Percentiles rank a stretch among this genome's conserved stretches.
Evolutionary conservation across 1,284 basidiomycete genomes (phyloP).

Genomic region (Austroboletus novae-zelandiae): DNA sequence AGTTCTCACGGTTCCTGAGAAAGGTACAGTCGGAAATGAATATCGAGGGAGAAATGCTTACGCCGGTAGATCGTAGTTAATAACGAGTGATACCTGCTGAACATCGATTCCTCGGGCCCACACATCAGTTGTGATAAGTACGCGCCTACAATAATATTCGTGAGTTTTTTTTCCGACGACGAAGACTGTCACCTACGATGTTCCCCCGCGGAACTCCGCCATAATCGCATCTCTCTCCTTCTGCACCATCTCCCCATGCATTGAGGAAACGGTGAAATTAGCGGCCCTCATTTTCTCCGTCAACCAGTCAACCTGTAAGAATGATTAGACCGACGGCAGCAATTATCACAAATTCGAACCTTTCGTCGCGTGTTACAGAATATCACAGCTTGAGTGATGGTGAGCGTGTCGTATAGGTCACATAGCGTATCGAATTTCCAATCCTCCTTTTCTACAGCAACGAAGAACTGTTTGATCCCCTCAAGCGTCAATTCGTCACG

Average conservation of each 20-base stretch:
- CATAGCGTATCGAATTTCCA: constrained; percentile 99
- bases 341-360: constrained; percentile 41
- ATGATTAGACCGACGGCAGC: constrained; percentile 12
- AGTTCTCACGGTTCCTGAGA: constrained; percentile 91
- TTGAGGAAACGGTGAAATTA: constrained; percentile 95
- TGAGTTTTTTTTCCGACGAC: constrained; percentile 5
- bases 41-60: constrained; percentile 39
- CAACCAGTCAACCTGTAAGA: constrained; percentile 90
- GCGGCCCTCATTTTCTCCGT: constrained; percentile 98
- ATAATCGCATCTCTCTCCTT: constrained; percentile 99
- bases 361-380: constrained; percentile 99
- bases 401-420: constrained; percentile 97
- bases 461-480: constrained; percentile 99
- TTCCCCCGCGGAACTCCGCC: constrained; percentile 95
- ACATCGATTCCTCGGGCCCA: constrained; percentile 99
- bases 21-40: constrained; percentile 16
- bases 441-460: constrained; percentile 99
- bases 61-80: constrained; percentile 97
- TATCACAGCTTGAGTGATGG: constrained; percentile 99
- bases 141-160: constrained; percentile 55
- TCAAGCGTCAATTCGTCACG: constrained; percentile 99
- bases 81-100: constrained; percentile 96
- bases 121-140: constrained; percentile 95
- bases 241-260: constrained; percentile 99
- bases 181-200: constrained; percentile 60